phyloP scores from a whole-genome alignment of 805 yeast species.

The Zygosaccharomyces rouxii region DNA sequence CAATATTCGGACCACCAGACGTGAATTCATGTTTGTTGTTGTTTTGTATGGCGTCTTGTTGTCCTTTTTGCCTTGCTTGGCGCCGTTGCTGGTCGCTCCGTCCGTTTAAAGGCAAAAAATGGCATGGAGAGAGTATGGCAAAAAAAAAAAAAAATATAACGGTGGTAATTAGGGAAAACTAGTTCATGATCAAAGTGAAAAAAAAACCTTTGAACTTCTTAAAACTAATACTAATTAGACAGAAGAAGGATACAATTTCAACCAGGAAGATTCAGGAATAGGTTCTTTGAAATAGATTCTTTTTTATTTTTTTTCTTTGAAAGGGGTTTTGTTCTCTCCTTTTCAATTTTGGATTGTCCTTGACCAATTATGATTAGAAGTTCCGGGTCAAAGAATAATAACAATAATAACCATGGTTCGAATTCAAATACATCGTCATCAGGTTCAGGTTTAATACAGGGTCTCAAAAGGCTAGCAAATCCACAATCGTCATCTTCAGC shows the following conservation, averaged over 20 bases:
- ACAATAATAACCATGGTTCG: constrained; percentile 8
- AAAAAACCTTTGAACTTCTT: neutral
- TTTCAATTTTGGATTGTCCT: neutral
- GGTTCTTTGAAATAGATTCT: too few relatives aligned
- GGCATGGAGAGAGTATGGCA: neutral
- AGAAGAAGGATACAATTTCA: neutral
- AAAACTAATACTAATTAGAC: neutral
- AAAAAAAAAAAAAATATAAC: constrained; percentile 1
- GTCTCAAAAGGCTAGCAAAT: constrained; percentile 28
- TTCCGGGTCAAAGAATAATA: constrained; percentile 13
- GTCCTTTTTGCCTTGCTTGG: neutral
- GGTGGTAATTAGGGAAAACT: constrained; percentile 3
- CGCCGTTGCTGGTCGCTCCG: constrained; percentile 2
- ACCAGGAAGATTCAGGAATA: too few relatives aligned
- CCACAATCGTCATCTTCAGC: constrained; percentile 9
- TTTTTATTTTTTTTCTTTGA: neutral
- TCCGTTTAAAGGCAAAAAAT: neutral
- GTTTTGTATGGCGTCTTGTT: neutral
- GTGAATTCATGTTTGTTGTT: neutral
- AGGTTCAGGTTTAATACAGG: constrained; percentile 25
- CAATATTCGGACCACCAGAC: neutral
- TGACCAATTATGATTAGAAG: constrained; percentile 12
- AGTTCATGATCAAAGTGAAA: neutral
- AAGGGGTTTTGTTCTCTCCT: neutral
- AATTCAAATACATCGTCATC: constrained; percentile 5